These are phyloP conservation scores for Chrysochromulina tobinii DNA, from an alignment of 78 protist genomes.

Conservation along the genomic window DNA sequence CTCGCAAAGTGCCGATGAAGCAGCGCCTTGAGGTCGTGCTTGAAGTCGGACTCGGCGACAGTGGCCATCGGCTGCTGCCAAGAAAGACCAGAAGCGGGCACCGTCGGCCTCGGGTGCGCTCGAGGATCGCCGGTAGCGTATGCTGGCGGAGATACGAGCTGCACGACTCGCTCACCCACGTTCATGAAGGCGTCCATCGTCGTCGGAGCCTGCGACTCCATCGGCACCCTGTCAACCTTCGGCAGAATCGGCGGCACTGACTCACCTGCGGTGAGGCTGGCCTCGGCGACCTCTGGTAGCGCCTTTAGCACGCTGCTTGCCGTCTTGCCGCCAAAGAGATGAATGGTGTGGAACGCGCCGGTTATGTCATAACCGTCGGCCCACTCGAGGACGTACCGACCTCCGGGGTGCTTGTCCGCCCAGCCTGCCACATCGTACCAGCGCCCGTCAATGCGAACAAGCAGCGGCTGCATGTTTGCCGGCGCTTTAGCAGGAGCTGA, in stretches of 20 bases:
- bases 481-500: too few species aligned
- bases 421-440: not conserved
- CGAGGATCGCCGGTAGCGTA: not conserved
- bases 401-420: slow-evolving; percentile 8
- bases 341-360: not conserved
- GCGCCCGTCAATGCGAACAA: not conserved
- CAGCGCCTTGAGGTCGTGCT: not conserved
- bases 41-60: not conserved
- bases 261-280: not conserved
- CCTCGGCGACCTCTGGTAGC: not conserved
- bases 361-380: not conserved
- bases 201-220: not conserved
- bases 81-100: not conserved
- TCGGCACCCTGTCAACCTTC: not conserved
- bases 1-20: not conserved
- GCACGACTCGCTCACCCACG: not conserved
- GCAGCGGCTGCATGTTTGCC: not conserved
- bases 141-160: not conserved
- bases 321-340: not conserved
- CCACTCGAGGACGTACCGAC: not conserved
- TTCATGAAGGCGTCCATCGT: not conserved
- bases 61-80: not conserved
- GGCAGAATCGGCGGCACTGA: not conserved
- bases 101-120: not conserved
- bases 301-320: not conserved